Conservation (phyloP, 2,329 filamentous ascomycete genomes). For the Thyridium curvatum region DNA sequence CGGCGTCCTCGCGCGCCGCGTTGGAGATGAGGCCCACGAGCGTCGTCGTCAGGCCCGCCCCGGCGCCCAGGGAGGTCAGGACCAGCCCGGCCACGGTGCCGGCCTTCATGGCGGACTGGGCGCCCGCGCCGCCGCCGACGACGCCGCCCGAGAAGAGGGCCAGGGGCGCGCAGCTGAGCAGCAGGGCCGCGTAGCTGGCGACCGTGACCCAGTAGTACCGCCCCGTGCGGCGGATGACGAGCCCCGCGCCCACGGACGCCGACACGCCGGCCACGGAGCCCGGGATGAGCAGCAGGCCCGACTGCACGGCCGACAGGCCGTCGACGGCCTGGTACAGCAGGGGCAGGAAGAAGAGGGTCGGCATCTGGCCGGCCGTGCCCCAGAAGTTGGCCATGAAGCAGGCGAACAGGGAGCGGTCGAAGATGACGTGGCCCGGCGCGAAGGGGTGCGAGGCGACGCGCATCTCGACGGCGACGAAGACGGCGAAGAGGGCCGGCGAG, state of each 20-base stretch:
- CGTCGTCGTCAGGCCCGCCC: slow-evolving; percentile 59
- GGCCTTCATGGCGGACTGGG: slow-evolving; percentile 37
- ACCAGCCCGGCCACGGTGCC: slow-evolving; percentile 24
- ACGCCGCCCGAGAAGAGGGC: slow-evolving; percentile 39
- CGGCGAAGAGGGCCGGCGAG: slow-evolving; percentile 51
- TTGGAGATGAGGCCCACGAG: slow-evolving; percentile 69
- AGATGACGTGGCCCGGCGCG: slow-evolving; percentile 67
- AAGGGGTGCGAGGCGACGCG: slow-evolving; percentile 65
- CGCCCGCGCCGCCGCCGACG: slow-evolving; percentile 44
- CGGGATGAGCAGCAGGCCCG: slow-evolving; percentile 62
- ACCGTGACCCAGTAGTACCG: slow-evolving; percentile 66
- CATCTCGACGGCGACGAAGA: slow-evolving; percentile 66
- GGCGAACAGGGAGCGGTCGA: slow-evolving; percentile 59
- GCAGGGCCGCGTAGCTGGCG: slow-evolving; percentile 43
- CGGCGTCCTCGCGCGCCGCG: slow-evolving; percentile 58
- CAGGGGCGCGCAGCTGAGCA: slow-evolving; percentile 48
- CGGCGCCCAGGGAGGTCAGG: slow-evolving; percentile 20
- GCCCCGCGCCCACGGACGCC: slow-evolving; percentile 59
- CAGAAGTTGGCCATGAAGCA: slow-evolving; percentile 71
- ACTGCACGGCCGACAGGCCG: slow-evolving; percentile 53
- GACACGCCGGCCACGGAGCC: slow-evolving; percentile 52
- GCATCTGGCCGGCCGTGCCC: slow-evolving; percentile 50
- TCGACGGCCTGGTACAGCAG: slow-evolving; percentile 72
- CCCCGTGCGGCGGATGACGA: slow-evolving; percentile 64
- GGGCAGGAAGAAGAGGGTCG: slow-evolving; percentile 65